Evolutionary conservation across 805 yeast genomes (phyloP).

Genomic region (Candida nitratophila): DNA sequence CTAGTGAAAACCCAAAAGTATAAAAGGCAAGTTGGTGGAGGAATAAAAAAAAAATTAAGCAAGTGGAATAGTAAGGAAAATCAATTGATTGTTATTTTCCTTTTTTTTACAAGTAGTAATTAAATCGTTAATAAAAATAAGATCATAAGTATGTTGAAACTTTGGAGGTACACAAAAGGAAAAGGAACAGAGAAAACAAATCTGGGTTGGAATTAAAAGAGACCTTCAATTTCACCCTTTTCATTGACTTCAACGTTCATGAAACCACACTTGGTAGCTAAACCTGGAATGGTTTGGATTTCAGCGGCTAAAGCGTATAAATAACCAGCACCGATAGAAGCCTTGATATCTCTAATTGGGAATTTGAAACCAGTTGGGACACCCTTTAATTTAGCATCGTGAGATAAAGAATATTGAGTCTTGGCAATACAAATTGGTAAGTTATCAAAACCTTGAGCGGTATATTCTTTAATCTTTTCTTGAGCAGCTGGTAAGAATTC

Average conservation of each 20-base stretch:
- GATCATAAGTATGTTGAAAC: background rate
- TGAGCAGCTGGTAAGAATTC: constrained; percentile 80
- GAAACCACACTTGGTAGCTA: constrained; percentile 93
- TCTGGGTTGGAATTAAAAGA: constrained; percentile 43
- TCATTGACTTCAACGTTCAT: constrained; percentile 94
- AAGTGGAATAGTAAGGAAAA: no score
- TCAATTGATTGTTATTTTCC: no score
- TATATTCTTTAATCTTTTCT: constrained; percentile 72
- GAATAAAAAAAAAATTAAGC: background rate
- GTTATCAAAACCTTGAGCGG: constrained; percentile 81
- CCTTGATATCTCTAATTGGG: constrained; percentile 91
- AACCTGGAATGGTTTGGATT: constrained; percentile 95
- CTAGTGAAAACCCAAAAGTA: background rate
- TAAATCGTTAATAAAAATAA: background rate
- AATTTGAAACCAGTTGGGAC: constrained; percentile 91
- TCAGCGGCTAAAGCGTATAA: constrained; percentile 95
- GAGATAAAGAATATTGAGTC: constrained; percentile 94
- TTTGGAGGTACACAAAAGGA: background rate
- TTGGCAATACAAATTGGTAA: constrained; percentile 95
- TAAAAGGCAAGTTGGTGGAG: background rate
- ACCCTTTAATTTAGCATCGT: constrained; percentile 88
- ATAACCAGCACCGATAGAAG: constrained; percentile 95
- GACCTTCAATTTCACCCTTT: constrained; percentile 87
- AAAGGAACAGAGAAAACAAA: background rate
- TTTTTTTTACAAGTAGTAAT: background rate